Percentiles rank a stretch among this genome's conserved stretches.
Conservation (phyloP, 1,284 basidiomycete genomes). For the Veloporphyrellus conicus region DNA sequence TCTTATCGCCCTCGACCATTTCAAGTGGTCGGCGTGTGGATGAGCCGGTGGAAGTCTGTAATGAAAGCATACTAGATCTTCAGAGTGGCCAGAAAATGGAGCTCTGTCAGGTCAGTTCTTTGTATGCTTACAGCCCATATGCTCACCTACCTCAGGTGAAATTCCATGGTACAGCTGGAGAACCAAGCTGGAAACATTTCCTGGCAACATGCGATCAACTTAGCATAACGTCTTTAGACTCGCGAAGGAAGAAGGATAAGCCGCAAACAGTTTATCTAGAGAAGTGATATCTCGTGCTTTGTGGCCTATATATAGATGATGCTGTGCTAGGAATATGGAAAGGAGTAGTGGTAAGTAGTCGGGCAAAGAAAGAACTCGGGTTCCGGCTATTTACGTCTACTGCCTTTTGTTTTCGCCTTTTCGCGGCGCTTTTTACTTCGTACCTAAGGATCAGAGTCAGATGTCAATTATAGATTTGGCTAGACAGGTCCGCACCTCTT, state of each 20-base stretch:
- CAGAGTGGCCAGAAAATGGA: constrained; percentile 52
- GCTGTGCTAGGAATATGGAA: background rate
- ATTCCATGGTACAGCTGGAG: constrained; percentile 39
- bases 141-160: constrained; percentile 39
- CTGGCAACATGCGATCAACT: constrained; percentile 50
- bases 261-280: constrained; percentile 6
- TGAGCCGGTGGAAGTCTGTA: constrained; percentile 26
- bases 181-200: constrained; percentile 50
- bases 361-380: background rate
- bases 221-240: constrained; percentile 29
- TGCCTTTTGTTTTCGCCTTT: constrained; percentile 60
- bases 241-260: constrained; percentile 12
- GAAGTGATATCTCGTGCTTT: constrained; percentile 8
- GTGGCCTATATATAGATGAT: background rate
- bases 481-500: constrained; percentile 54
- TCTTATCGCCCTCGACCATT: constrained; percentile 11
- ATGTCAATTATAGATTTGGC: background rate
- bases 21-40: background rate
- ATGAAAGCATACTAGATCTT: constrained; percentile 50
- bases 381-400: constrained; percentile 27
- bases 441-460: constrained; percentile 40
- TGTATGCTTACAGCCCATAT: background rate
- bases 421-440: constrained; percentile 69
- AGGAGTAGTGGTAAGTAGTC: background rate
- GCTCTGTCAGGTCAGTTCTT: constrained; percentile 49